A percentile compares a stretch with the other conserved stretches of the same genome.
These are phyloP conservation scores for Pelargonium australe DNA, from an alignment of 441 rosid species.

Conservation along the genomic window DNA sequence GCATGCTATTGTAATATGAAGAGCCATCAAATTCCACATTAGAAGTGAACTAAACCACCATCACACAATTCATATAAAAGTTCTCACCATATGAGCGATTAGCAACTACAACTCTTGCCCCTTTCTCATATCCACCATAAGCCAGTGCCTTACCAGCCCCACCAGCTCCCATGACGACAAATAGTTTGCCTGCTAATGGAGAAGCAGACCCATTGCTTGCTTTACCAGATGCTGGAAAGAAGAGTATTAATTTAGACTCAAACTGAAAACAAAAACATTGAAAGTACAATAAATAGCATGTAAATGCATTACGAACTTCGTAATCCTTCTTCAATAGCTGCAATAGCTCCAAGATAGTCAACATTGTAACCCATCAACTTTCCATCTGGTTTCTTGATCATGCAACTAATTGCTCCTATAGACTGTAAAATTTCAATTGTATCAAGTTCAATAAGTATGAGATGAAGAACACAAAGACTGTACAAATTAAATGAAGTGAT, in stretches of 20 bases:
- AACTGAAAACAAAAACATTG: constrained; percentile 12
- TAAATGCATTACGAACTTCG: constrained; percentile 36
- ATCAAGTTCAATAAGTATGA: neutral
- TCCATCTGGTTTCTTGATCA: constrained; percentile 54
- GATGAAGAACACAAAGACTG: neutral
- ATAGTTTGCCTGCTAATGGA: constrained; percentile 55
- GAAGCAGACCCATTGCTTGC: constrained; percentile 31
- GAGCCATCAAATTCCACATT: neutral
- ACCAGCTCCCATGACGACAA: constrained; percentile 75
- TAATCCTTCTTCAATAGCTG: constrained; percentile 72
- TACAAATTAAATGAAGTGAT: constrained; percentile 3
- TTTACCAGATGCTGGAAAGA: constrained; percentile 32
- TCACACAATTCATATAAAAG: constrained; percentile 9
- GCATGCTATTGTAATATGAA: neutral
- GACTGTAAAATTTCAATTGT: constrained; percentile 41
- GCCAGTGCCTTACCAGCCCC: constrained; percentile 86
- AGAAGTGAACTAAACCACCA: constrained; percentile 1
- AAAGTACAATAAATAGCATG: constrained; percentile 10
- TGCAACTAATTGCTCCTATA: constrained; percentile 74
- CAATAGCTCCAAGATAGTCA: constrained; percentile 64
- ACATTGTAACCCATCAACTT: constrained; percentile 59
- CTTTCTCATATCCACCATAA: constrained; percentile 68
- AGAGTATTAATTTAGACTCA: constrained; percentile 10
- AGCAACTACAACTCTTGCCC: constrained; percentile 56
- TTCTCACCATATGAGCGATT: constrained; percentile 58